Percentiles rank a stretch among this genome's conserved stretches.
These are phyloP conservation scores for Melaleuca quinquenervia DNA, from an alignment of 345 rosid genomes.

Conservation along the genomic window DNA sequence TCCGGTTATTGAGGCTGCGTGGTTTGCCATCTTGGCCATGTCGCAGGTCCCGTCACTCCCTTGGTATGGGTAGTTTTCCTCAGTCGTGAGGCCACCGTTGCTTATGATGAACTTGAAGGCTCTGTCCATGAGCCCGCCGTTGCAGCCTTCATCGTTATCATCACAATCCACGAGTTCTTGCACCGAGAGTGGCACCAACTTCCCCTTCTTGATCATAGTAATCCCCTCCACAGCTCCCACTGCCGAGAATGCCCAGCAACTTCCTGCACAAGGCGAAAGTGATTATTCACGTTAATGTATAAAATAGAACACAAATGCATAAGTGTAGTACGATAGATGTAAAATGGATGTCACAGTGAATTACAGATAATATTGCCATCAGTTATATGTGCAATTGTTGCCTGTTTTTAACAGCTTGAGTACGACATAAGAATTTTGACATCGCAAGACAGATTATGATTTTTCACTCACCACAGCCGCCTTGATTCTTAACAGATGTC, in stretches of 20 bases:
- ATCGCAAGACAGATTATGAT: background rate
- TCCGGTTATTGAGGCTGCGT: conserved; percentile 16
- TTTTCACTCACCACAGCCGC: conserved; percentile 21
- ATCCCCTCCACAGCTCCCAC: conserved; percentile 51
- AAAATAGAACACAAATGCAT: background rate
- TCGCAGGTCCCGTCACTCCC: conserved; percentile 21
- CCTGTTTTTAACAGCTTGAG: background rate
- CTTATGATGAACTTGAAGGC: conserved; percentile 28
- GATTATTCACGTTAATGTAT: background rate
- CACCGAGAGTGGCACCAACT: conserved; percentile 35
- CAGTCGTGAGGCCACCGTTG: conserved; percentile 34
- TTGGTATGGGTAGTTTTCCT: conserved; percentile 27
- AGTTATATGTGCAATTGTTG: background rate
- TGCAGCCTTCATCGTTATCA: conserved; percentile 18
- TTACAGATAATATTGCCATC: background rate
- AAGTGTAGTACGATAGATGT: background rate
- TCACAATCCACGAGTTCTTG: conserved; percentile 51
- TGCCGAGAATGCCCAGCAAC: conserved; percentile 63
- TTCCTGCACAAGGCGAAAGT: conserved; percentile 7
- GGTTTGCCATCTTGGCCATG: background rate
- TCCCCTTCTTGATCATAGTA: conserved; percentile 22
- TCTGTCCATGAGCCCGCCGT: conserved; percentile 21
- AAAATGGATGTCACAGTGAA: background rate
- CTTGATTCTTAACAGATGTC: conserved; percentile 37
- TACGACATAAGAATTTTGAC: background rate